Evolutionary conservation across 1,139 yeast species (phyloP).

Genomic region (Suhomyces wounanorum): DNA sequence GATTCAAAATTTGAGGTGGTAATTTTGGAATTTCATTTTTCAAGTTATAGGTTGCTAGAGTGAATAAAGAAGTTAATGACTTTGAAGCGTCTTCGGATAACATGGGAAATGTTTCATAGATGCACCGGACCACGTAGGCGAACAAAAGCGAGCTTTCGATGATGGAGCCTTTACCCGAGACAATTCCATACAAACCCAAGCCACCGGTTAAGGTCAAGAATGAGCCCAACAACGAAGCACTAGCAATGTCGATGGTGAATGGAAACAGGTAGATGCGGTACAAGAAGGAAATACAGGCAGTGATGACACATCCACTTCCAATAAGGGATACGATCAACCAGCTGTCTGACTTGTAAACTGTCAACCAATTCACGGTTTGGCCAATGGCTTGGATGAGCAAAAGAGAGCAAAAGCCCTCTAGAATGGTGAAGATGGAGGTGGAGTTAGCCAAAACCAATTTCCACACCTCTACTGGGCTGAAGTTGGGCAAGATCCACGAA

Average conservation of each 20-base stretch:
- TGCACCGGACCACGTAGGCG: constrained; percentile 89
- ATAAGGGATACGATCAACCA: constrained; percentile 81
- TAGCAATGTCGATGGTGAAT: constrained; percentile 67
- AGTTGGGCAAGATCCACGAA: constrained; percentile 20
- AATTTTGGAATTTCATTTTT: constrained; percentile 42
- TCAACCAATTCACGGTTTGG: constrained; percentile 74
- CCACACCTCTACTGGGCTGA: constrained; percentile 52
- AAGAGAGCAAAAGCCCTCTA: constrained; percentile 92
- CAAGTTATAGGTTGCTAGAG: constrained; percentile 40
- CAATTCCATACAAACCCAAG: constrained; percentile 79
- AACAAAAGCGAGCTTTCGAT: constrained; percentile 83
- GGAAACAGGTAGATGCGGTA: constrained; percentile 80
- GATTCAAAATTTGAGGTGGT: constrained; percentile 43
- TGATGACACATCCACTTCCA: constrained; percentile 72
- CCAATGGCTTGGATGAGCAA: constrained; percentile 90
- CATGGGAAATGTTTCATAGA: constrained; percentile 87
- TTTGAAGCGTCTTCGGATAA: constrained; percentile 56
- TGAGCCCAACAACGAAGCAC: constrained; percentile 85
- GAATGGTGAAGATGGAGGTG: constrained; percentile 82
- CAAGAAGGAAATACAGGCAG: constrained; percentile 75
- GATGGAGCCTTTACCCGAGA: constrained; percentile 82
- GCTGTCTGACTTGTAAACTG: constrained; percentile 65
- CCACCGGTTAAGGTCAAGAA: constrained; percentile 75
- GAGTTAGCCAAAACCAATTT: constrained; percentile 67
- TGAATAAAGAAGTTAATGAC: constrained; percentile 40